Conservation (phyloP, 1,284 basidiomycete genomes). For the Schizophyllum amplum region DNA sequence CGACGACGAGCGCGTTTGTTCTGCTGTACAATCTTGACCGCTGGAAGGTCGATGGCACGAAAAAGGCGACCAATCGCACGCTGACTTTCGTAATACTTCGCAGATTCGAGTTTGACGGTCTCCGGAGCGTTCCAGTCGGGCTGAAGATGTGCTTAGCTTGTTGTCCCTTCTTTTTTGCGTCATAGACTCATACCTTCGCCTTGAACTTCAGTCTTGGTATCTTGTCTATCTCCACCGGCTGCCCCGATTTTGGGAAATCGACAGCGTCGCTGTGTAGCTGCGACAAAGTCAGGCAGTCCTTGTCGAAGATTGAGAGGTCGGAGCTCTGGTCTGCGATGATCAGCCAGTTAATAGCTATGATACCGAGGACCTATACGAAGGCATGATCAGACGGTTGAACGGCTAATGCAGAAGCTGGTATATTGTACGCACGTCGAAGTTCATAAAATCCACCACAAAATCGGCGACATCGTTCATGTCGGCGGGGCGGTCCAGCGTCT, state of each 20-base stretch:
- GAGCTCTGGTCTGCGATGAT: constrained; percentile 59
- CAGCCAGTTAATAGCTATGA: constrained; percentile 53
- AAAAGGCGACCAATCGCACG: constrained; percentile 51
- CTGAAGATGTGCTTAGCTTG: too few species aligned
- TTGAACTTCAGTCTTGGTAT: constrained; percentile 39
- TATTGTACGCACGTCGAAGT: constrained; percentile 42
- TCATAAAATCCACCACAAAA: constrained; percentile 68
- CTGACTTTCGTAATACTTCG: constrained; percentile 39
- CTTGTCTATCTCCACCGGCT: constrained; percentile 36
- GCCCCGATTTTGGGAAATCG: constrained; percentile 61
- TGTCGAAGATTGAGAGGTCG: neutral
- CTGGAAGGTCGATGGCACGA: constrained; percentile 31
- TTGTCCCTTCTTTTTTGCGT: too few species aligned
- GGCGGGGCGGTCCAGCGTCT: constrained; percentile 41
- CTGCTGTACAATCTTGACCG: too few species aligned
- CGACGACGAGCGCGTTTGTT: too few species aligned
- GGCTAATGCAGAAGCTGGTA: constrained; percentile 1
- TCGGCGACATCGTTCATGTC: constrained; percentile 65
- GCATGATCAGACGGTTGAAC: constrained; percentile 19
- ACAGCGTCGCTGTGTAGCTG: constrained; percentile 63
- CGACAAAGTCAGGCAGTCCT: constrained; percentile 53
- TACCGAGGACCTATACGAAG: constrained; percentile 35
- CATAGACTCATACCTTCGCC: too few species aligned
- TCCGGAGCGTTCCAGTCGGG: constrained; percentile 66
- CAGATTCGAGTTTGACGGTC: constrained; percentile 22